Base-by-base conservation (phyloP, 2,329 filamentous ascomycete species). In the Fonsecaea monophora region DNA sequence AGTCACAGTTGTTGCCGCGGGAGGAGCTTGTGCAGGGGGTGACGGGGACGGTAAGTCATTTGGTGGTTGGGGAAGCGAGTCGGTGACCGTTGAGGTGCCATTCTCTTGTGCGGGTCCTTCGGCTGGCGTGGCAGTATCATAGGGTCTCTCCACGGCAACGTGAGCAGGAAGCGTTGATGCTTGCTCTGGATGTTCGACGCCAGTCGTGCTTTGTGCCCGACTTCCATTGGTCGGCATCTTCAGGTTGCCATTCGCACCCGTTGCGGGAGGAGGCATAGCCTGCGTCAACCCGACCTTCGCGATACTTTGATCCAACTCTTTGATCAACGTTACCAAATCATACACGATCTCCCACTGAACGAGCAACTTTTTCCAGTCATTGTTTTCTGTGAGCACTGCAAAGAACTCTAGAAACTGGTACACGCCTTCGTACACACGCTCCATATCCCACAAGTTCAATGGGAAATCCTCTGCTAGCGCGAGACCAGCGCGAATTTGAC, bases 391-490 rank as follows among this genome's bases (percentile, higher is more conserved):
- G 34, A 97, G 87, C 0, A 95, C 94, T 15, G 91, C 92, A 62
- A 97, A 90, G 76, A 98, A 96, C 73, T 97, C 94, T 1, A 98
- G 87, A 75, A 96, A 97, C 77, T 97, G 94, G 60, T 94, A 92
- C 0, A 98, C 87, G 0, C 94, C 94, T 75, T 98, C 94, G 77
- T 96, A 97, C 66, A 96, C 94, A 13, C 94, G 88, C 77, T 98
- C 94, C 90, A 98, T 96, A 74, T 98, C 94, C 94, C 94, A 98
- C 55, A 93, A 86, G 74, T 98, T 96, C 1, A 97, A 89, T 0
- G 94, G 94, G 74, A 97, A 98, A 74, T 97, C 94, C 68, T 92
- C 88, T 0, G 92, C 89, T 67, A 94, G 87, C 15, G 90, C 88
- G 64, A 89, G 85, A 37, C 90, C 89, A 48, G 90, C 88, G 50